Percentiles rank a stretch among this genome's conserved stretches.
Evolutionary conservation across 169 alveolate species (phyloP).

Genomic region (Besnoitia besnoiti): DNA sequence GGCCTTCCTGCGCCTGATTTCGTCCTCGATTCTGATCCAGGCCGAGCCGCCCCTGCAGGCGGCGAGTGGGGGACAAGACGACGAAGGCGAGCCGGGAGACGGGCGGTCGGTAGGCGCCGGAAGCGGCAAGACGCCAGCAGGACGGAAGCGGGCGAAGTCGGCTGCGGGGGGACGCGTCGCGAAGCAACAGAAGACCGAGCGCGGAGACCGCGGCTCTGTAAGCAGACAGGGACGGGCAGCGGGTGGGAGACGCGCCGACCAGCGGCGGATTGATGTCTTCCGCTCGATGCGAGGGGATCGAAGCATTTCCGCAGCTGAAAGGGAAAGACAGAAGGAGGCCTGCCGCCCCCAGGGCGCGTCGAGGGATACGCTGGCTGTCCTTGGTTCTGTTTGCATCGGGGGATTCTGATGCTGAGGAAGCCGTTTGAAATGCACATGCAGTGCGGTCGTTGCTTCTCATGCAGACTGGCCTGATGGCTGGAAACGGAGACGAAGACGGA

Average conservation of each 20-base stretch:
- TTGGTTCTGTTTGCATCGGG: neutral
- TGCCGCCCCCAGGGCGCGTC: too few relatives aligned
- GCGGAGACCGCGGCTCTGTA: neutral
- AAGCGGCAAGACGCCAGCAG: neutral
- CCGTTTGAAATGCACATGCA: too few relatives aligned
- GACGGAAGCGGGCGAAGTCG: neutral
- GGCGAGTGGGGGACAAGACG: neutral
- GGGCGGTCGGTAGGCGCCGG: neutral
- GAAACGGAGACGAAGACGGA: neutral
- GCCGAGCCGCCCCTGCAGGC: conserved; percentile 29
- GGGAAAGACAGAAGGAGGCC: too few relatives aligned
- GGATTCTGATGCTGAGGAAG: neutral
- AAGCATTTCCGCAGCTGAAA: too few relatives aligned
- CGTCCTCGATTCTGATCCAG: conserved; percentile 35
- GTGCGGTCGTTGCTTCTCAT: too few relatives aligned
- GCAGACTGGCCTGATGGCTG: neutral
- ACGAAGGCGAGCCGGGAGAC: neutral
- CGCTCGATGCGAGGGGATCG: too few relatives aligned
- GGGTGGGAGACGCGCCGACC: too few relatives aligned
- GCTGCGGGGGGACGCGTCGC: neutral
- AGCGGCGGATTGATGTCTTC: too few relatives aligned
- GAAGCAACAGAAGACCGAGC: conserved; percentile 6
- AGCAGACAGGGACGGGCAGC: too few relatives aligned
- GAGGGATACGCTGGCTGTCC: too few relatives aligned
- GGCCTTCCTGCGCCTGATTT: conserved; percentile 37